These are phyloP conservation scores for Ajuga reptans DNA, from an alignment of 305 asterid genomes.

Conservation along the genomic window DNA sequence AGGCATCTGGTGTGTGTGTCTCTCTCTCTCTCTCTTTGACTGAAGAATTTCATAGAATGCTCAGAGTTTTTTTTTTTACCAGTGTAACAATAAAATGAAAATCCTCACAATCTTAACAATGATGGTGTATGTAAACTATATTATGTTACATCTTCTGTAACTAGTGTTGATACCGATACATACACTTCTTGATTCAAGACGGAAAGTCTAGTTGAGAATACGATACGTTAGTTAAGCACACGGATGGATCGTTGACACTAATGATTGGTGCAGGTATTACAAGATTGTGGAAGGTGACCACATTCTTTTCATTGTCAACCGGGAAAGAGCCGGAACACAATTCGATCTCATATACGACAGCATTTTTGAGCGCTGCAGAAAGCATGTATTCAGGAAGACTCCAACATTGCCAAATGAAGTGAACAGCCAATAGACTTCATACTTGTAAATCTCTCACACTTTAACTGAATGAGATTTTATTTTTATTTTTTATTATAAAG, in stretches of 20 bases:
- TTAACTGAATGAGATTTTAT: background rate
- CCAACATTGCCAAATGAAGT: slow-evolving; percentile 56
- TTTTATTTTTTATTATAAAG: background rate
- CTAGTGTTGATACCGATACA: background rate
- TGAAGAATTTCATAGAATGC: too few relatives aligned
- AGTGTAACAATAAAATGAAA: too few relatives aligned
- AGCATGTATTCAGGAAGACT: slow-evolving; percentile 63
- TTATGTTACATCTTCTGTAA: background rate
- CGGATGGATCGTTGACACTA: background rate
- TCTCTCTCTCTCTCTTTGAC: too few relatives aligned
- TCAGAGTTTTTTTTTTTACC: too few relatives aligned
- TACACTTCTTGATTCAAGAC: background rate
- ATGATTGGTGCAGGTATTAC: slow-evolving; percentile 57
- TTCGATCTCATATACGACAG: slow-evolving; percentile 86
- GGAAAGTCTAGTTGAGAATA: background rate
- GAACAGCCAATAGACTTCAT: slow-evolving; percentile 23
- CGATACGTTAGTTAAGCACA: too few relatives aligned
- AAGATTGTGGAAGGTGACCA: slow-evolving; percentile 91
- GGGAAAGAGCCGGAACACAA: slow-evolving; percentile 86
- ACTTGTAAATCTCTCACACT: slow-evolving; percentile 20
- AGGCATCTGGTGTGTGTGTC: slow-evolving; percentile 69
- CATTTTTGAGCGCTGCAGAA: slow-evolving; percentile 88
- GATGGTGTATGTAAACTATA: background rate
- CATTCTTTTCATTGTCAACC: slow-evolving; percentile 75
- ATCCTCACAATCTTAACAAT: background rate